These are phyloP conservation scores for Soucietia sequanensis DNA, from an alignment of 805 yeast genomes.

Conservation along the genomic window DNA sequence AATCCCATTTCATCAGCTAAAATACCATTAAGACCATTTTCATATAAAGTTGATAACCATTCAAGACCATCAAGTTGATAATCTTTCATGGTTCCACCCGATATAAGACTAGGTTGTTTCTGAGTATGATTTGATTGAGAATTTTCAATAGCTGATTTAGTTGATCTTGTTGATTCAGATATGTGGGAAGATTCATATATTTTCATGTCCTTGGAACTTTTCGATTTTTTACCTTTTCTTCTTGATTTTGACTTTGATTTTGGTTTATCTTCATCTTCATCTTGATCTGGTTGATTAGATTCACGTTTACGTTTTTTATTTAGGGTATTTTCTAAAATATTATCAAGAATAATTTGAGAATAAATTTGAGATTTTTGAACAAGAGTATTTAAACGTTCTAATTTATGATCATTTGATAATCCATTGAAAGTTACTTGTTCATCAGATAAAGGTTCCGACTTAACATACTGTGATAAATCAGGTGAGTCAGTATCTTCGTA, in stretches of 20 bases:
- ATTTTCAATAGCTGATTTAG: slow-evolving; percentile 22
- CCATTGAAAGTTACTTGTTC: slow-evolving; percentile 44
- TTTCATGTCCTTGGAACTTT: slow-evolving; percentile 12
- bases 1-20: slow-evolving; percentile 98
- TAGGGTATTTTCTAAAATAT: slow-evolving; percentile 55
- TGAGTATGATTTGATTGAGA: slow-evolving; percentile 23
- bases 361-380: slow-evolving; percentile 88
- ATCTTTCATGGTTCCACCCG: slow-evolving; percentile 63
- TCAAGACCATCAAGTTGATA: slow-evolving; percentile 89
- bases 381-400: slow-evolving; percentile 65
- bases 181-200: slow-evolving; percentile 16
- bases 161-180: slow-evolving; percentile 15
- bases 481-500: slow-evolving; percentile 6
- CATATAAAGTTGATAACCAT: slow-evolving; percentile 85
- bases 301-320: slow-evolving; percentile 17
- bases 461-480: slow-evolving; percentile 2
- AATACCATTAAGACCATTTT: slow-evolving; percentile 93
- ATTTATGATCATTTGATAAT: slow-evolving; percentile 53
- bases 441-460: slow-evolving; percentile 9
- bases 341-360: slow-evolving; percentile 81
- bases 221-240: slow-evolving; percentile 7
- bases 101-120: slow-evolving; percentile 30
- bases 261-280: slow-evolving; percentile 18
- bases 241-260: slow-evolving; percentile 16
- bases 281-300: slow-evolving; percentile 6